Percentiles rank a stretch among this genome's conserved stretches.
These are phyloP conservation scores for Pseudogymnoascus sp. DNA, from an alignment of 2,329 filamentous ascomycete genomes.

Conservation along the genomic window DNA sequence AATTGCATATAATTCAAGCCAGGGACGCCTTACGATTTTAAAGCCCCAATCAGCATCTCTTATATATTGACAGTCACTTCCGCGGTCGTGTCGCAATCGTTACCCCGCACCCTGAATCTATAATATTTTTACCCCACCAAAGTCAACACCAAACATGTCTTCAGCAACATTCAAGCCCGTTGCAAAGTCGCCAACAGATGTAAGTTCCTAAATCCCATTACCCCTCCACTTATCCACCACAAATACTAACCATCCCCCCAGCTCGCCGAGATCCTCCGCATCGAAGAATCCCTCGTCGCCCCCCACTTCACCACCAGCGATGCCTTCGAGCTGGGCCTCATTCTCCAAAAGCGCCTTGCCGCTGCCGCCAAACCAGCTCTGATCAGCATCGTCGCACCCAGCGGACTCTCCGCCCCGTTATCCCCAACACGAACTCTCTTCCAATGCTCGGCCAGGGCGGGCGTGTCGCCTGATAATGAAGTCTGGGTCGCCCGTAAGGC, in stretches of 20 bases:
- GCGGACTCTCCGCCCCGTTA: background rate
- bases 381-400: slow-evolving; percentile 51
- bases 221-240: background rate
- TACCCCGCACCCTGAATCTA: background rate
- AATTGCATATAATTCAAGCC: background rate
- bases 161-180: background rate
- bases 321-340: slow-evolving; percentile 57
- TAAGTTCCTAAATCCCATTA: background rate
- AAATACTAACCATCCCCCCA: slow-evolving; percentile 12
- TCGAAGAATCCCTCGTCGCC: slow-evolving; percentile 26
- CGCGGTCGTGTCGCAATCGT: background rate
- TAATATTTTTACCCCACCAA: background rate
- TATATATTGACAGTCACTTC: background rate
- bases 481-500: slow-evolving; percentile 64
- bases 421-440: slow-evolving; percentile 55
- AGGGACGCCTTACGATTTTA: background rate
- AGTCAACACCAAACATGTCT: slow-evolving; percentile 1
- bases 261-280: slow-evolving; percentile 27
- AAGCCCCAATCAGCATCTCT: background rate
- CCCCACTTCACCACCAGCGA: slow-evolving; percentile 52
- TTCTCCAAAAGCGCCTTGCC: slow-evolving; percentile 55
- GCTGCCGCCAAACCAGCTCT: slow-evolving; percentile 48
- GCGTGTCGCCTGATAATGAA: slow-evolving; percentile 64
- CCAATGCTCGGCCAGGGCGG: slow-evolving; percentile 59
- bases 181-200: slow-evolving; percentile 4